A percentile compares a stretch with the other conserved stretches of the same genome.
These are phyloP conservation scores for Aspergillus asperescens DNA, from an alignment of 495 filamentous ascomycete species.

Conservation along the genomic window DNA sequence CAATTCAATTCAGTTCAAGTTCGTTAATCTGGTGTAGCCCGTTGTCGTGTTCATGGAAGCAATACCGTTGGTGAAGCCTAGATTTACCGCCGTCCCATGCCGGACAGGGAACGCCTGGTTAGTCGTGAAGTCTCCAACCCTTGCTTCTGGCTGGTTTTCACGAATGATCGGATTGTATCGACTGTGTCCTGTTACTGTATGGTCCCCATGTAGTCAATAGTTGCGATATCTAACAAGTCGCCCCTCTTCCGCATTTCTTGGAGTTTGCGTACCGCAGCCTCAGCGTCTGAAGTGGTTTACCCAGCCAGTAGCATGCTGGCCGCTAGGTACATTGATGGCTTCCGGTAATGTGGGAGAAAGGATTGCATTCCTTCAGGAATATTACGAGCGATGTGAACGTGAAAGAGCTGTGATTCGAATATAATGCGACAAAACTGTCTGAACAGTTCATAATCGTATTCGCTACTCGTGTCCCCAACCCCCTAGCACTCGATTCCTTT, in stretches of 20 bases:
- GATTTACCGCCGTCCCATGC: not conserved
- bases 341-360: slow-evolving; percentile 1
- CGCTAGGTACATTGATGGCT: slow-evolving; percentile 9
- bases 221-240: not conserved
- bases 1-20: too few relatives aligned
- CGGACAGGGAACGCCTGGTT: not conserved
- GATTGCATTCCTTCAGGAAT: not conserved
- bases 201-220: not conserved
- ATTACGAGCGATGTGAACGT: not conserved
- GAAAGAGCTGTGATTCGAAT: not conserved
- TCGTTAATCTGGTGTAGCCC: too few relatives aligned
- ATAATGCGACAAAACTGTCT: not conserved
- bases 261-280: slow-evolving; percentile 3
- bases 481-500: not conserved
- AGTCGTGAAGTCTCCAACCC: not conserved
- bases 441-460: not conserved
- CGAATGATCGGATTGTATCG: not conserved
- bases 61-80: too few relatives aligned
- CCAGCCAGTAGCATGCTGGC: slow-evolving; percentile 5
- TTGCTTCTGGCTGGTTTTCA: not conserved
- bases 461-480: not conserved
- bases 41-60: too few relatives aligned
- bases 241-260: not conserved
- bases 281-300: slow-evolving; percentile 3
- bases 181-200: not conserved